These are phyloP conservation scores for Populus hybrid DNA, from an alignment of 441 rosid species.

Conservation along the genomic window DNA sequence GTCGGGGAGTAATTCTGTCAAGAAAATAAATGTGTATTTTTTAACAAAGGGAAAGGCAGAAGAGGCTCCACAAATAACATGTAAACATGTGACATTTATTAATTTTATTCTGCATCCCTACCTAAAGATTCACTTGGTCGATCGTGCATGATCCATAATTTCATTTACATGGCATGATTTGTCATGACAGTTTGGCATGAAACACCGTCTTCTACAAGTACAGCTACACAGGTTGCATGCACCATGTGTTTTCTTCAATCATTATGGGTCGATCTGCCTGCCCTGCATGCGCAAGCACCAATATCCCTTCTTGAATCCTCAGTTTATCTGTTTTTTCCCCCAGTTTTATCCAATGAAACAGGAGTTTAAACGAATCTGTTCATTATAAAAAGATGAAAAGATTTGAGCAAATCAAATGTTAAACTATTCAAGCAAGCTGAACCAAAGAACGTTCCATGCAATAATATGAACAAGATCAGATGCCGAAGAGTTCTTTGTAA, in stretches of 20 bases:
- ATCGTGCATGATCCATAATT: not conserved
- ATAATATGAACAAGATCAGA: not conserved
- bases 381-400: not conserved
- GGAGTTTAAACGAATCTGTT: not conserved
- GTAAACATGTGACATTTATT: slow-evolving; percentile 22
- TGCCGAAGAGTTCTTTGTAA: not conserved
- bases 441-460: not conserved
- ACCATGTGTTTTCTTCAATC: not conserved
- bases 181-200: slow-evolving; percentile 1
- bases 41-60: not conserved
- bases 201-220: not conserved
- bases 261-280: no score
- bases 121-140: not conserved
- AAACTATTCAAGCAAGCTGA: not conserved
- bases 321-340: not conserved
- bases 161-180: not conserved
- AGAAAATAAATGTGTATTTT: not conserved
- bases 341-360: not conserved
- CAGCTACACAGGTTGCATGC: not conserved
- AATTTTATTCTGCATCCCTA: not conserved
- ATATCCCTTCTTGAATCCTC: not conserved
- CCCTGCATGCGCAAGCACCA: not conserved
- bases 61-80: slow-evolving; percentile 4
- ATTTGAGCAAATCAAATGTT: no score
- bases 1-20: not conserved